Conservation (phyloP, 805 yeast species). For the Torulaspora delbrueckii region DNA sequence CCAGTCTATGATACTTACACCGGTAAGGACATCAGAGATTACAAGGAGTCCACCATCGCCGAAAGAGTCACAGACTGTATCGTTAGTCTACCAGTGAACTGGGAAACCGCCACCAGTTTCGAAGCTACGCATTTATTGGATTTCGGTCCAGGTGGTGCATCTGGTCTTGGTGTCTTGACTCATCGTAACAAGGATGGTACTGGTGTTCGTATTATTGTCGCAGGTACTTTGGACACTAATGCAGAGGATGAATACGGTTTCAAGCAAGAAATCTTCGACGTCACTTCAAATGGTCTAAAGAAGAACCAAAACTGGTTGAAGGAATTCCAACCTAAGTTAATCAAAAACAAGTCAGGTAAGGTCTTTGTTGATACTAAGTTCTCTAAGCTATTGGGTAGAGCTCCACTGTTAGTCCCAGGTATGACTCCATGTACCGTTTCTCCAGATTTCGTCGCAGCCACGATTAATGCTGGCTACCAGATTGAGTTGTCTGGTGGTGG, state of each 20-base stretch:
- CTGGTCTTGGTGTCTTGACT: conserved; percentile 93
- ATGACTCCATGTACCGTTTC: conserved; percentile 98
- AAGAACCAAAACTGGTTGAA: conserved; percentile 88
- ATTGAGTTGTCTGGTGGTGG: conserved; percentile 99
- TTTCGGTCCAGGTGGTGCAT: conserved; percentile 98
- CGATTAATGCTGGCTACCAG: conserved; percentile 93
- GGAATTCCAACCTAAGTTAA: conserved; percentile 81
- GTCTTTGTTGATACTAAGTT: conserved; percentile 89
- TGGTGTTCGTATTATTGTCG: conserved; percentile 90
- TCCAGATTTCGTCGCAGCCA: conserved; percentile 89
- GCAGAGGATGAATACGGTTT: conserved; percentile 85
- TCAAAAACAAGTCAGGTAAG: conserved; percentile 67
- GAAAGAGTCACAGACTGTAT: conserved; percentile 75
- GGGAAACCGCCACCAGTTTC: conserved; percentile 88
- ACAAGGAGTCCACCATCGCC: conserved; percentile 51
- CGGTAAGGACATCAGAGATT: conserved; percentile 70
- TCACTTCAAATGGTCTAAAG: conserved; percentile 56
- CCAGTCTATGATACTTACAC: conserved; percentile 90
- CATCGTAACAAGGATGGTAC: conserved; percentile 98
- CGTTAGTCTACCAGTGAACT: conserved; percentile 83
- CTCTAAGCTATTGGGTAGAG: conserved; percentile 84
- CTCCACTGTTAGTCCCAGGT: conserved; percentile 97
- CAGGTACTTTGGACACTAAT: conserved; percentile 76
- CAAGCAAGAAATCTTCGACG: conserved; percentile 90
- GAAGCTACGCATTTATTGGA: conserved; percentile 84